phyloP scores from a whole-genome alignment of 1,139 yeast species.

The Kodamaea suecica region DNA sequence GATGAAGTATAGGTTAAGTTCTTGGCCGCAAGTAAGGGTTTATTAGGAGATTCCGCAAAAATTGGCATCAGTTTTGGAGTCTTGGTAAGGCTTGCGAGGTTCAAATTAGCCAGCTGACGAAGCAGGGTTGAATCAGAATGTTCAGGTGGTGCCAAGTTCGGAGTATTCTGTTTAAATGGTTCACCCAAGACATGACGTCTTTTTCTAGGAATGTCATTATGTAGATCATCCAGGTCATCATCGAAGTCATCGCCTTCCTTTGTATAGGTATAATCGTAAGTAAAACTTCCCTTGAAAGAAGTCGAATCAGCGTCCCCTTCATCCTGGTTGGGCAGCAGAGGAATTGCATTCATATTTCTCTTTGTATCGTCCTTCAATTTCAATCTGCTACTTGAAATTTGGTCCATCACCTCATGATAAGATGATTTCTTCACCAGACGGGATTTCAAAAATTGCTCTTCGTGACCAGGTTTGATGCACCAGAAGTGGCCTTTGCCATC shows the following conservation, averaged over 20 bases:
- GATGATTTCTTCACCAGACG: constrained; percentile 47
- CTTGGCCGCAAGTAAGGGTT: constrained; percentile 43
- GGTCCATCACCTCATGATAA: constrained; percentile 47
- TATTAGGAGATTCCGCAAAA: constrained; percentile 32
- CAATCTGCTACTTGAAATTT: constrained; percentile 21
- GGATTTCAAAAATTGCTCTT: constrained; percentile 73
- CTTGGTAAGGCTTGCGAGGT: constrained; percentile 4
- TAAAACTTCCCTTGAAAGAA: constrained; percentile 2
- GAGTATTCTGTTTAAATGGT: constrained; percentile 6
- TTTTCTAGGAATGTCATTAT: constrained; percentile 18
- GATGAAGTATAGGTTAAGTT: constrained; percentile 51
- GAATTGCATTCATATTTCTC: constrained; percentile 26
- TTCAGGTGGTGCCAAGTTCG: background rate
- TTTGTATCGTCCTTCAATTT: constrained; percentile 14
- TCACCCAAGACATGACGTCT: no score
- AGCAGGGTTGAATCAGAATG: no score
- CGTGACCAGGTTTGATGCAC: constrained; percentile 83
- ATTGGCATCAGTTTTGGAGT: constrained; percentile 13
- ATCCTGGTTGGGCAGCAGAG: constrained; percentile 32
- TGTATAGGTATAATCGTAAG: constrained; percentile 6
- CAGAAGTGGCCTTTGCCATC: constrained; percentile 98
- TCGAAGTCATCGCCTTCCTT: constrained; percentile 9
- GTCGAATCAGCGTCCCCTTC: background rate
- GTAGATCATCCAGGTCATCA: constrained; percentile 10
- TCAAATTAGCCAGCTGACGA: background rate